A percentile compares a stretch with the other conserved stretches of the same genome.
Evolutionary conservation across 768 basidiomycete species (phyloP).

Genomic region (Agaricus sinodeliciosus): DNA sequence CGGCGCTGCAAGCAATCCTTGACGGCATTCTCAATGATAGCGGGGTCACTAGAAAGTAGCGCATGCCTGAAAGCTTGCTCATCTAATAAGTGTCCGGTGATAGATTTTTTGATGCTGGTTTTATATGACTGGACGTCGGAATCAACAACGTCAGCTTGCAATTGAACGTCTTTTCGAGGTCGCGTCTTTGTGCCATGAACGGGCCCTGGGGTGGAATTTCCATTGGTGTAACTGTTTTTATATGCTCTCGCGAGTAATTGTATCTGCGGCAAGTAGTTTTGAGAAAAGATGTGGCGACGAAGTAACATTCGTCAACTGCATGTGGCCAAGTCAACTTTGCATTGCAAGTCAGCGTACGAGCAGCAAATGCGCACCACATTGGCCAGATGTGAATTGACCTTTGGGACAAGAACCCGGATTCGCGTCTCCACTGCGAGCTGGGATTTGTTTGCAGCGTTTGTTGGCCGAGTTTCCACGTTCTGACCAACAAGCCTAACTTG

Average conservation of each 20-base stretch:
- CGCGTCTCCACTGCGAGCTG: constrained; percentile 1
- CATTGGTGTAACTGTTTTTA: constrained; percentile 15
- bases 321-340: not conserved
- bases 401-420: constrained; percentile 7
- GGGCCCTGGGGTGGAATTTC: not conserved
- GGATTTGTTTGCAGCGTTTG: not conserved
- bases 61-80: not conserved
- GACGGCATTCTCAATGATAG: not conserved
- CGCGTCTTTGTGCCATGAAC: not conserved
- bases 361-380: constrained; percentile 3
- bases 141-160: not conserved
- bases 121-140: not conserved
- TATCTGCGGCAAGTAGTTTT: constrained; percentile 34
- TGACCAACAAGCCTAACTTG: no score
- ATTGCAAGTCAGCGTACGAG: not conserved
- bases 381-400: not conserved
- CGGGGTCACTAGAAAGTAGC: not conserved
- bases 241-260: constrained; percentile 12
- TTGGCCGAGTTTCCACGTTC: no score
- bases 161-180: not conserved
- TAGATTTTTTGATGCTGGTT: not conserved
- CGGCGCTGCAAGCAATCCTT: not conserved
- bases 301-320: constrained; percentile 67
- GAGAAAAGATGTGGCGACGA: constrained; percentile 54
- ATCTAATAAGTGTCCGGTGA: not conserved